phyloP scores from a whole-genome alignment of 225 moss, liverwort and hornwort genomes.

The Sphagnum tenellum region DNA sequence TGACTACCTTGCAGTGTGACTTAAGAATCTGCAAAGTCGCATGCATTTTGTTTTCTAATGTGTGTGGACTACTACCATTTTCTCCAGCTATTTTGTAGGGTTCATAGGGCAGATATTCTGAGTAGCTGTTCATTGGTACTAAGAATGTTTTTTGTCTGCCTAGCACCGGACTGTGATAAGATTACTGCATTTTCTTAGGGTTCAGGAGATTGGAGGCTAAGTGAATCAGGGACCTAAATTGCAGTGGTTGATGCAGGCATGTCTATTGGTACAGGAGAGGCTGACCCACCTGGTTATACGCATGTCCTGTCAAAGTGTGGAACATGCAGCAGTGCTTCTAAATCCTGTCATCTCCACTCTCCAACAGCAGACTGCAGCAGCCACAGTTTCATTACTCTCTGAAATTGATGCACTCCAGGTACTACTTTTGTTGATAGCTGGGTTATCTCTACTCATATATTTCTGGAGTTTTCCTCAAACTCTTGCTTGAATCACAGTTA shows the following conservation, averaged over 20 bases:
- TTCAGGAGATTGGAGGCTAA: slow-evolving; percentile 1
- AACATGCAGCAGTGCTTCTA: slow-evolving; percentile 74
- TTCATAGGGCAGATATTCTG: too few relatives aligned
- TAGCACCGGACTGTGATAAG: background rate
- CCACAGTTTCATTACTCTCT: slow-evolving; percentile 24
- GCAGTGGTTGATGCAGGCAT: slow-evolving; percentile 45
- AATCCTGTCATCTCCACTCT: slow-evolving; percentile 62
- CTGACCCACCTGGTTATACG: slow-evolving; percentile 60
- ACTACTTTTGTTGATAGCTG: background rate
- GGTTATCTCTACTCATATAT: background rate
- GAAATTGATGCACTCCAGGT: slow-evolving; percentile 61
- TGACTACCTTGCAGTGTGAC: too few relatives aligned
- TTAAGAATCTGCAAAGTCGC: background rate
- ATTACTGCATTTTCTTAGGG: background rate
- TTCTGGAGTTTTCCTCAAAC: background rate
- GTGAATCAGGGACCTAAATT: slow-evolving; percentile 9
- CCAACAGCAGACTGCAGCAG: slow-evolving; percentile 49
- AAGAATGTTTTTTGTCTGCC: background rate
- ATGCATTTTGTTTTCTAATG: too few relatives aligned
- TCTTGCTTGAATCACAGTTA: background rate
- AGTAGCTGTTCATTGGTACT: too few relatives aligned
- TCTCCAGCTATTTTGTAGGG: too few relatives aligned
- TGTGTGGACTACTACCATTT: too few relatives aligned
- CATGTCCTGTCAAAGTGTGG: slow-evolving; percentile 70
- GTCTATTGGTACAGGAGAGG: slow-evolving; percentile 65